Base-by-base conservation (phyloP, 768 basidiomycete species). In the Crucibulum laeve region DNA sequence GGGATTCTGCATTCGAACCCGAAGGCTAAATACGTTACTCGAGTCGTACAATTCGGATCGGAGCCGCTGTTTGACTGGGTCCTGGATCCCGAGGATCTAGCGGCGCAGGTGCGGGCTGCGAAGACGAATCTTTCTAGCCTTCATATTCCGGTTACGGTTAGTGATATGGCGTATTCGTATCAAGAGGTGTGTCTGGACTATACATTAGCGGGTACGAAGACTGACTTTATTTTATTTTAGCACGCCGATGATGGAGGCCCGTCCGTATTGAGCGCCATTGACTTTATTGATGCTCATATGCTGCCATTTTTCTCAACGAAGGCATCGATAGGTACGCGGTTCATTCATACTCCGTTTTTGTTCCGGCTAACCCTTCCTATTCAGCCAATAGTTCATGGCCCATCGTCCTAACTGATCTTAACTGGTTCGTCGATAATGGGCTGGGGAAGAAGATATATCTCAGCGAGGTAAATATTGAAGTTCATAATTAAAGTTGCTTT, bases 371-470 rank as follows among this genome's bases (percentile, higher is more conserved):
- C n/a, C 17, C 11, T 13, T 15, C 28, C 36, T 22, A 8, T n/a
- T 50, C 50, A 77, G 86, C 78, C 3, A 70, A 69, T 34, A 55
- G 69, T 15, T 73, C 84, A 1, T 87, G 85, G 84, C 76, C 82
- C 1, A 63, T 81, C 22, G 77, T 87, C 0, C 38, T 66, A 45
- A 57, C 52, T 1, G 84, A 88, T 55, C 56, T 86, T 43, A 58
- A 84, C 46, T 88, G 80, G 77, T 88, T 88, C 53, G 69, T 82
- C 28, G 54, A 67, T n/a, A 70, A 82, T 42, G 80, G 77, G 3
- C 54, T 73, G 23, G 78, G 76, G 8, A 87, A 87, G 69, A 88
- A 89, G 62, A 84, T 87, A 56, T 84, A 84, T 53, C 67, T 87
- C 26, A 80, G 77, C 51, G 74, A 89, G 73, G 87, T 79, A 32